Evolutionary conservation across 2,329 filamentous ascomycete species (phyloP).

Genomic region (Rhynchosporium graminicola): DNA sequence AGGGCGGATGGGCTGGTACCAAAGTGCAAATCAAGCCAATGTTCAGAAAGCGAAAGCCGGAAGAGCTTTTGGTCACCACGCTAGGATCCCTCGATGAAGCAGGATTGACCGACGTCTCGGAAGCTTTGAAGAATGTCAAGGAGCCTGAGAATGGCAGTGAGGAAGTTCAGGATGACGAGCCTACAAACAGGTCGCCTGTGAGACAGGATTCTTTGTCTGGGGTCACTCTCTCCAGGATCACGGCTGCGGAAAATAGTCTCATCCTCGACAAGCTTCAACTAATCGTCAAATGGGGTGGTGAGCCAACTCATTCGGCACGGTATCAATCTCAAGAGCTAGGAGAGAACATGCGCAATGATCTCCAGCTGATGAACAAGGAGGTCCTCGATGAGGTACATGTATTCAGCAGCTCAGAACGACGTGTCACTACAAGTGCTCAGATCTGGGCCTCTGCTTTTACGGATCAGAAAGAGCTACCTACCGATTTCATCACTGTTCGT

Average conservation of each 20-base stretch:
- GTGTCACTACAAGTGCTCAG: conserved; percentile 93
- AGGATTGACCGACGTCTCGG: conserved; percentile 14
- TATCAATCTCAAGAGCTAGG: conserved; percentile 96
- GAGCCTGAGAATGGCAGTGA: not conserved
- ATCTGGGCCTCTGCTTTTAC: conserved; percentile 93
- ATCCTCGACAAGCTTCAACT: conserved; percentile 95
- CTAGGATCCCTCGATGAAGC: conserved; percentile 27
- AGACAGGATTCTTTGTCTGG: conserved; percentile 85
- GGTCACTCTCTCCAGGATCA: conserved; percentile 89
- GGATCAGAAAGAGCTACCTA: conserved; percentile 78
- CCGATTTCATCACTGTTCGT: conserved; percentile 84
- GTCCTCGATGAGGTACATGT: conserved; percentile 90
- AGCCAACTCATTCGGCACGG: conserved; percentile 93
- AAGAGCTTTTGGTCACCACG: conserved; percentile 48
- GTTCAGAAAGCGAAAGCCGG: conserved; percentile 85
- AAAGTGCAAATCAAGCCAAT: conserved; percentile 99
- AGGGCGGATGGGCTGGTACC: conserved; percentile 90
- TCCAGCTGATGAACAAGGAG: conserved; percentile 89
- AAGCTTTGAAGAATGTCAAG: conserved; percentile 17
- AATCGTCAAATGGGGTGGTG: conserved; percentile 98
- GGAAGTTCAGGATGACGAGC: conserved; percentile 32
- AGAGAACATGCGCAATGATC: conserved; percentile 92
- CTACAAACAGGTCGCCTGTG: conserved; percentile 51
- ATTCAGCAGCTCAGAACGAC: conserved; percentile 92
- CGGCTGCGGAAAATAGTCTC: conserved; percentile 88